Evolutionary conservation across 2,329 filamentous ascomycete genomes (phyloP), one percentile per base, ranked within the genome.

Genomic region (Xylariaceae sp.): DNA sequence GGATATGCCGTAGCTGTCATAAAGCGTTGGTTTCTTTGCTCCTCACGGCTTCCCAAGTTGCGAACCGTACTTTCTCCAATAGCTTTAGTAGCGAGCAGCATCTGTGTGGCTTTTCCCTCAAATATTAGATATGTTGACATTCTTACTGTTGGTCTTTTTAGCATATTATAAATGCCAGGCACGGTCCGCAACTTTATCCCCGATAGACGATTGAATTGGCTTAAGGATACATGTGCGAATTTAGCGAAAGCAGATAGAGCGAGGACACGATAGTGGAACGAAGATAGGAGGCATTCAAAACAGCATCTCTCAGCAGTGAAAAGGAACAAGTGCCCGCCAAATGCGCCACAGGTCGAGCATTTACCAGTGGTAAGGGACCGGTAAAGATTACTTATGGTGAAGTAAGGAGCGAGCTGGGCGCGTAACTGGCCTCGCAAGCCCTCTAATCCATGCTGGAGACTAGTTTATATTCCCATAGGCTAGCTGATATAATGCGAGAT

Each of bases 281-380:
- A 53, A 44, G 27, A 48, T 49, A 48, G 13, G 51, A 61, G 55
- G 55, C 50, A 62, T n/a, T 52, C 16, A 33, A 61, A 61, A 50
- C 60, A 61, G 37, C 55, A 61, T 54, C 58, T 57, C 53, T 57
- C 41, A 2, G 24, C 53, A 11, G 60, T 61, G 44, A 56, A 54
- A 50, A 62, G 58, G 49, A 61, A 60, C 45, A 62, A 50, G 43
- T 57, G 27, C 18, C 50, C 53, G 33, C 55, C 58, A 53, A 62
- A 62, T 35, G 4, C 36, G 5, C 41, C 50, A 29, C 50, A 57
- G 23, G 35, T 39, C 46, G 37, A 54, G 49, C 58, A 63, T 55
- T 52, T 53, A 44, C 54, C 42, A 46, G 53, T 58, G 39, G 47
- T 49, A 45, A 61, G 58, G 39, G 58, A 6, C 46, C 32, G 53